Evolutionary conservation across 1,284 basidiomycete genomes (phyloP).

Genomic region (Ustilago lituana): DNA sequence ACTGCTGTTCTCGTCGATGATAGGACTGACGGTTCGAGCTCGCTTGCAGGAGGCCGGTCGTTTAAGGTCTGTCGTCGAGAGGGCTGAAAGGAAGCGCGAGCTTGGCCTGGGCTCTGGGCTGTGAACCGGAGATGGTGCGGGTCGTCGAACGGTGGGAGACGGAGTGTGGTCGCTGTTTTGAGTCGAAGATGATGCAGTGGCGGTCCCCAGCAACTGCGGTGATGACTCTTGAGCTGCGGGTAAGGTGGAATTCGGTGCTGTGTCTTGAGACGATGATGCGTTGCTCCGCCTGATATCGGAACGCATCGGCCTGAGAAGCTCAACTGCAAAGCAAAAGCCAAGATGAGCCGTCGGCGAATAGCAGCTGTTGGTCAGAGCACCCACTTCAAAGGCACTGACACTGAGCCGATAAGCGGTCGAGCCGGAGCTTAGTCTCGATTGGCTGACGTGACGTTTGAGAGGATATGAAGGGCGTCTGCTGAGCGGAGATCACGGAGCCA

Average conservation of each 20-base stretch:
- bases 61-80: conserved; percentile 8
- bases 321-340: too few species aligned
- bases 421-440: too few species aligned
- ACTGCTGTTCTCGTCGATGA: conserved; percentile 53
- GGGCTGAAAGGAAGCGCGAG: conserved; percentile 14
- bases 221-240: not conserved
- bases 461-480: too few species aligned
- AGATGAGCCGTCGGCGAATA: too few species aligned
- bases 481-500: too few species aligned
- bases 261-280: conserved; percentile 7
- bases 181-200: conserved; percentile 3
- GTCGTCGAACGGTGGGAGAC: conserved; percentile 11
- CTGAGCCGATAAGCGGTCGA: too few species aligned
- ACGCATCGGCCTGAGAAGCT: conserved; percentile 13
- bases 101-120: conserved; percentile 26
- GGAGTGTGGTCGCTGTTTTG: not conserved
- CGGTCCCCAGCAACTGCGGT: not conserved
- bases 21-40: conserved; percentile 42
- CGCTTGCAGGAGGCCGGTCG: conserved; percentile 31
- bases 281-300: not conserved
- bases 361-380: too few species aligned
- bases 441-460: too few species aligned
- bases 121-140: conserved; percentile 23
- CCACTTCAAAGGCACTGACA: too few species aligned
- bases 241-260: conserved; percentile 1